Percentiles rank a stretch among this genome's conserved stretches.
phyloP scores from a whole-genome alignment of 2,329 filamentous ascomycete species.

The Colletotrichum paranaense region DNA sequence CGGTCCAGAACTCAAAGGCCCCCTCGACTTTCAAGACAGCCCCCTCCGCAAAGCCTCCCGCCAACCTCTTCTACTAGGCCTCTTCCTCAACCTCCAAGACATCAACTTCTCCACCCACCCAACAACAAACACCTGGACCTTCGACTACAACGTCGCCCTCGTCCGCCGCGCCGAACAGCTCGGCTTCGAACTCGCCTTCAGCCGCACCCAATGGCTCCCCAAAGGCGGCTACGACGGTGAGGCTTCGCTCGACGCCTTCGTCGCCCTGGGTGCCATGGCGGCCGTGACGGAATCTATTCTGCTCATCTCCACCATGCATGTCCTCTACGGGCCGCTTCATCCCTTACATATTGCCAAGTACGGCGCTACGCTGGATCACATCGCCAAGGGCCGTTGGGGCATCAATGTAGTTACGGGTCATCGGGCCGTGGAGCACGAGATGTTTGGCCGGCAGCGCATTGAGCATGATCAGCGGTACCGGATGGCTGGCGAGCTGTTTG shows the following conservation, averaged over 20 bases:
- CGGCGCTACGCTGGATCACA: conserved; percentile 3
- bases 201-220: conserved; percentile 13
- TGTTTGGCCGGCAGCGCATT: conserved; percentile 12
- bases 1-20: conserved; percentile 9
- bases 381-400: conserved; percentile 14
- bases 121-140: neutral
- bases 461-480: neutral
- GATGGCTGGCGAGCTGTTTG: conserved; percentile 60
- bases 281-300: neutral
- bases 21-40: conserved; percentile 9
- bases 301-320: conserved; percentile 21
- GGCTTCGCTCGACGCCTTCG: conserved; percentile 11
- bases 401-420: conserved; percentile 12
- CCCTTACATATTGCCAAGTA: conserved; percentile 19
- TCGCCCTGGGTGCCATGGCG: conserved; percentile 14
- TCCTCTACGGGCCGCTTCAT: conserved; percentile 13
- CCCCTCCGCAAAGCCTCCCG: neutral
- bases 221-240: conserved; percentile 17
- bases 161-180: conserved; percentile 2
- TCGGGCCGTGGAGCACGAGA: conserved; percentile 9
- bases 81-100: conserved; percentile 17
- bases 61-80: conserved; percentile 18
- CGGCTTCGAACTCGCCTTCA: conserved; percentile 15
- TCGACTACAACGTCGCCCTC: conserved; percentile 12
- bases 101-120: conserved; percentile 13